Evolutionary conservation across 768 basidiomycete genomes (phyloP).

Genomic region (Omphalotus guepiniiformis): DNA sequence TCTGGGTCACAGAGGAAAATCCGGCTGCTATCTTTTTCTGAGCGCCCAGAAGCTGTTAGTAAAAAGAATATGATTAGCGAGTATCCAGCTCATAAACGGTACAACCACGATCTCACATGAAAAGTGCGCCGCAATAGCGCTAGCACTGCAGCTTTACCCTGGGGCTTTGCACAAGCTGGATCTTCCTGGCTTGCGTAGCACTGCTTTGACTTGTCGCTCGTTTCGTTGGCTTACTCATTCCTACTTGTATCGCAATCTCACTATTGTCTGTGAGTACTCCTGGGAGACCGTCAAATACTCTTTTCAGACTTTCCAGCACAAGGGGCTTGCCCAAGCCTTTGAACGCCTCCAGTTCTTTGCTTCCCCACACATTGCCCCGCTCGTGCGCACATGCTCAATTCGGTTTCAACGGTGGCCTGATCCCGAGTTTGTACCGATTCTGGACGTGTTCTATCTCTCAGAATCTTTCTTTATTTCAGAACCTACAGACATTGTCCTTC

Average conservation of each 20-base stretch:
- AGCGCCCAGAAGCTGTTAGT: conserved; percentile 79
- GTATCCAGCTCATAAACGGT: too few relatives aligned
- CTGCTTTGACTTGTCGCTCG: conserved; percentile 7
- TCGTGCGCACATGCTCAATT: conserved; percentile 9
- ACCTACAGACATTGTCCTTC: too few relatives aligned
- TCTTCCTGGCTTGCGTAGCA: neutral
- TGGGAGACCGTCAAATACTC: neutral
- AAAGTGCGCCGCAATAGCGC: too few relatives aligned
- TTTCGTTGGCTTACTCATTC: conserved; percentile 7
- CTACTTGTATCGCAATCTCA: conserved; percentile 3
- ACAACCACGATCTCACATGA: too few relatives aligned
- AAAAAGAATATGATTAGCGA: too few relatives aligned
- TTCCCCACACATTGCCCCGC: conserved; percentile 6
- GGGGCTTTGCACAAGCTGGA: too few relatives aligned
- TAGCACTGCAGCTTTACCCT: too few relatives aligned
- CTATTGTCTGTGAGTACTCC: conserved; percentile 8
- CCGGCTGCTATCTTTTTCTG: conserved; percentile 91
- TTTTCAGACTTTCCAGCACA: conserved; percentile 1
- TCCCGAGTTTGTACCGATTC: conserved; percentile 3
- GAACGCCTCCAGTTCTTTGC: conserved; percentile 10
- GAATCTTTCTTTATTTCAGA: too few relatives aligned
- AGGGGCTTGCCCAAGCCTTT: neutral
- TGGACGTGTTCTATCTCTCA: conserved; percentile 8
- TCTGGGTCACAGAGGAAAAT: conserved; percentile 83
- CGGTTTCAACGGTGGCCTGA: conserved; percentile 6